Conservation (phyloP, 1,284 basidiomycete species). For the Puccinia coronata region DNA sequence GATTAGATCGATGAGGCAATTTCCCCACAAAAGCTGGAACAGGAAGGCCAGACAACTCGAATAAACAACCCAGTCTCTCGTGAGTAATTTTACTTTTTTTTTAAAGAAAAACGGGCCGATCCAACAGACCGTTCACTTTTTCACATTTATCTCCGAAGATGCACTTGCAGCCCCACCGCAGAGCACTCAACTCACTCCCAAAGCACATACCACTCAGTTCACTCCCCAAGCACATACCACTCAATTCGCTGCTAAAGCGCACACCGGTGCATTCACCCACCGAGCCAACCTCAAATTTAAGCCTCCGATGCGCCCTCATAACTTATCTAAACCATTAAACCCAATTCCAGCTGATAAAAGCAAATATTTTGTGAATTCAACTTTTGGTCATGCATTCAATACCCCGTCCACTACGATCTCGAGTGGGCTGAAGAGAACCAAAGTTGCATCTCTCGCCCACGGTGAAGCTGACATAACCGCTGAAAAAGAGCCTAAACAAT, state of each 20-base stretch:
- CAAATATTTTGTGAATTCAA: constrained; percentile 31
- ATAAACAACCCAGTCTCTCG: not conserved
- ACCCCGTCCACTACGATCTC: not conserved
- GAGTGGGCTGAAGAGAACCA: constrained; percentile 13
- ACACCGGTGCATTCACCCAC: not conserved
- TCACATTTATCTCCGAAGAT: not conserved
- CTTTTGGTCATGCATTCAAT: constrained; percentile 24
- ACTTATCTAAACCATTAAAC: not conserved
- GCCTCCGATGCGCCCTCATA: constrained; percentile 5
- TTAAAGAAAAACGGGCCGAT: not conserved
- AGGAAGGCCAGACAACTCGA: constrained; percentile 8
- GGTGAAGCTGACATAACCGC: not conserved
- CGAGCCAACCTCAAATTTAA: constrained; percentile 40
- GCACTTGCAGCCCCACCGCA: not conserved
- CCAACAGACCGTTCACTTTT: not conserved
- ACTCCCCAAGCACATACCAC: too few species aligned
- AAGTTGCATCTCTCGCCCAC: not conserved
- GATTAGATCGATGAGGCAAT: constrained; percentile 53
- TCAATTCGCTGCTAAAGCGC: not conserved
- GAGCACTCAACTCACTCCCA: not conserved
- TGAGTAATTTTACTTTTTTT: not conserved
- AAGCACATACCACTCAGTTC: not conserved
- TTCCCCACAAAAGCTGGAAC: constrained; percentile 38
- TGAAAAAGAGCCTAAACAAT: constrained; percentile 9
- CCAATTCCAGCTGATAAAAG: not conserved